These are phyloP conservation scores for Hexamita inflata DNA, from an alignment of 208 protist species.

Conservation along the genomic window DNA sequence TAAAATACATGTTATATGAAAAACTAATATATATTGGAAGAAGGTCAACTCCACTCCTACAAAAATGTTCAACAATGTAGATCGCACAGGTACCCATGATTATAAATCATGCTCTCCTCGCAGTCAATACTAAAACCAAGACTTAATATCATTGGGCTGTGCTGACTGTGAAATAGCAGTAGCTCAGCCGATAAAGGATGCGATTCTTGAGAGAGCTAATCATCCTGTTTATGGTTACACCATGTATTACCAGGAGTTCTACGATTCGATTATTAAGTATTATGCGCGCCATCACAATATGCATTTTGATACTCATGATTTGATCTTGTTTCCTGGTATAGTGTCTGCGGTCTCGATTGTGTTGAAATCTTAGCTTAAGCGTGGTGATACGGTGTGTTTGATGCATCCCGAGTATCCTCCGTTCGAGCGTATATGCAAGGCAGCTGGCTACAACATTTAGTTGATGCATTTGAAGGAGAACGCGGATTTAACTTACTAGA, in stretches of 20 bases:
- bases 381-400: not conserved
- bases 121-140: not conserved
- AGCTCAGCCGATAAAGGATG: not conserved
- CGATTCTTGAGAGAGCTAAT: not conserved
- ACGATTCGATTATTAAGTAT: not conserved
- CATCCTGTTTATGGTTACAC: not conserved
- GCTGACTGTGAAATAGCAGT: not conserved
- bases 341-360: not conserved
- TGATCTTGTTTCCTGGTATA: not conserved
- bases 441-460: not conserved
- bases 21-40: no score
- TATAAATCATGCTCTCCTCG: not conserved
- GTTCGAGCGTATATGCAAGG: not conserved
- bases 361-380: not conserved
- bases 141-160: not conserved
- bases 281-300: not conserved
- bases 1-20: no score
- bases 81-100: not conserved
- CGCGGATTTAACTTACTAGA: not conserved
- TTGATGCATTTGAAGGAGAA: not conserved
- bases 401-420: not conserved
- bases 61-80: not conserved
- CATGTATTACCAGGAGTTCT: not conserved
- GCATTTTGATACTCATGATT: not conserved
- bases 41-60: not conserved